Evolutionary conservation across 169 alveolate genomes (phyloP), one percentile per base, ranked within the genome.

Genomic region (Cryptosporidium ryanae): DNA sequence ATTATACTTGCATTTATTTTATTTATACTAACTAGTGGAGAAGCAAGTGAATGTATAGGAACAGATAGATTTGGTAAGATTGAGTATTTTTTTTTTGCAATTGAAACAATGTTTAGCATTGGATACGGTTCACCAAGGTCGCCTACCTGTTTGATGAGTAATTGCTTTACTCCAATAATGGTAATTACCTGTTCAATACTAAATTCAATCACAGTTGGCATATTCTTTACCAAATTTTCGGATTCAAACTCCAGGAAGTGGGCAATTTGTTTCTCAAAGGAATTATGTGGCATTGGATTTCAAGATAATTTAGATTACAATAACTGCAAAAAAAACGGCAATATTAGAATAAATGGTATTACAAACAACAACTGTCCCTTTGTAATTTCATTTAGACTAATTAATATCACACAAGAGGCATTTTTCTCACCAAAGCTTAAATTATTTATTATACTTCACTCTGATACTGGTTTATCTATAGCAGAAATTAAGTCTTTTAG

Each of bases 111-210:
- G 92, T 91, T 91, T 82, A 82, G 91, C 25, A 71, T 91, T 27
- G 93, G 93, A 34, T 91, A 87, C 31, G 93, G 93, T 23, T 81
- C 92, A 25, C 93, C 93, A 59, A 67, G 93, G 67, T 82, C 65
- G 34, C 93, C 93, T 18, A 67, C 90, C 2, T 91, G 93, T 82
- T 71, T 82, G 25, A 64, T 65, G 52, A 71, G 90, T 44, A 87
- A 90, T 66, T 48, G 66, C 25, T 82, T 84, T 68, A 90, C 89
- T 46, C 82, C 93, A 57, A 82, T 87, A 4, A 87, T 81, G 38
- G 93, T 65, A 54, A 87, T 84, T 15, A 63, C 90, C 55, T 90
- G 92, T 15, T 71, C 82, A 44, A 89, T 91, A 8, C 54, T 91
- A 46, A 84, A 91, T 82, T 84, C 92, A 27, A 54, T 91, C 1